Evolutionary conservation across 805 yeast genomes (phyloP), one percentile per base, ranked within the genome.

Genomic region (Wickerhamiella galacta): DNA sequence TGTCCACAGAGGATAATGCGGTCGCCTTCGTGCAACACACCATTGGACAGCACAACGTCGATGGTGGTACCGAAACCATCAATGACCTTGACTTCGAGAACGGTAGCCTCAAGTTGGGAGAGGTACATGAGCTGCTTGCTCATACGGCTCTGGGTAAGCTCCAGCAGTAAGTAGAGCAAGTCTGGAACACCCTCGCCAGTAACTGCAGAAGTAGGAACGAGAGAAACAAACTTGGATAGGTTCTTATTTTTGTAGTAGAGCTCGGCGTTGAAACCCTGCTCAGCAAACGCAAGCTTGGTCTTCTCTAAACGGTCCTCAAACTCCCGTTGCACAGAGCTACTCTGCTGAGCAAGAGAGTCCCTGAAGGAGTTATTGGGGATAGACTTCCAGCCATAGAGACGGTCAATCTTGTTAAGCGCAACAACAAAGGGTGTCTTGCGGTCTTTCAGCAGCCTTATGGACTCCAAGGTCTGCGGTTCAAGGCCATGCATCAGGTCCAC

Each of bases 111-210:
- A 39, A 90, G 75, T 54, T 77, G 72, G 22, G 95, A 75, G 44
- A 90, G 64, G 65, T 90, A 90, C 87, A 81, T 87, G 62, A 90
- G 75, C 66, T 87, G 95, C 58, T 85, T 85, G 43, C 95, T 80
- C 99, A 90, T 90, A 65, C 98, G 78, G 74, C 81, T 79, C 63
- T 90, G 96, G 11, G 98, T 90, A 50, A 90, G 70, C 60, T 90
- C 96, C 48, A 90, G 68, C 52, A 90, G 65, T 57, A 90, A 69
- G 87, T 95, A 83, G 52, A 90, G 71, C 63, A 90, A 68, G 72
- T 90, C 99, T 32, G 99, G 98, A 48, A 90, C 92, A 79, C 99
- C 99, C 63, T 90, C 99, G 57, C 99, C 99, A 10, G 95, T 85
- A 28, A 85, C 92, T 35, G 99, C 99, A 41, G 96, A 87, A 14